phyloP scores from a whole-genome alignment of 768 basidiomycete genomes.

The Mycena latifolia region DNA sequence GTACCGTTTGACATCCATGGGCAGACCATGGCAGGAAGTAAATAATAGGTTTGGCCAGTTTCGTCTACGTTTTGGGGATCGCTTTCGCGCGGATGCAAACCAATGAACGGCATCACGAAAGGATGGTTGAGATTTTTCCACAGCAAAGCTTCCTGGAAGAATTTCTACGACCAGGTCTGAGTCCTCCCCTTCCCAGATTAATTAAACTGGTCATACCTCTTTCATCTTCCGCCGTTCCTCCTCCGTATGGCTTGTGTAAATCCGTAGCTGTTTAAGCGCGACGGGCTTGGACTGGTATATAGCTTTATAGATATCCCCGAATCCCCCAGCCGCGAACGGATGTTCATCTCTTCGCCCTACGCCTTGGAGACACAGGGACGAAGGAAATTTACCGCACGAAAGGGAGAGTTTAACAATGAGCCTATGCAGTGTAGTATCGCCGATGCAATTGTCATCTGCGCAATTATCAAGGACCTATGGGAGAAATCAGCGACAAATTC shows the following conservation, averaged over 20 bases:
- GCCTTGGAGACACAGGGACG: slow-evolving; percentile 24
- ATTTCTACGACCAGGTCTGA: slow-evolving; percentile 12
- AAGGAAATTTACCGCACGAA: slow-evolving; percentile 20
- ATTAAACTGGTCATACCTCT: not conserved
- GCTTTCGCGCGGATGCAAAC: slow-evolving; percentile 10
- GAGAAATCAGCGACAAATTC: not conserved
- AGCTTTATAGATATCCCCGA: slow-evolving; percentile 30
- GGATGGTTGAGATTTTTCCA: slow-evolving; percentile 34
- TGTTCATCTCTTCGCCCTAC: slow-evolving; percentile 8
- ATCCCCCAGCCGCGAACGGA: slow-evolving; percentile 27
- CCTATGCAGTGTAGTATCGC: slow-evolving; percentile 19
- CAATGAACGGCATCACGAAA: slow-evolving; percentile 33
- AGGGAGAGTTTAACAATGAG: slow-evolving; percentile 27
- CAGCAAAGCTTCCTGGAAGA: slow-evolving; percentile 34
- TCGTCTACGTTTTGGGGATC: not conserved
- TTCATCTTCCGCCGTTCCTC: slow-evolving; percentile 4
- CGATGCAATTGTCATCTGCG: not conserved
- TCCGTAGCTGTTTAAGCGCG: slow-evolving; percentile 32
- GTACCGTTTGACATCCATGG: slow-evolving; percentile 35
- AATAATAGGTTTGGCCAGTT: not conserved
- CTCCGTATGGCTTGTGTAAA: slow-evolving; percentile 6
- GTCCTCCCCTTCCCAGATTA: not conserved
- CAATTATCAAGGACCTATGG: slow-evolving; percentile 22
- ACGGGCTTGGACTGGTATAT: slow-evolving; percentile 23
- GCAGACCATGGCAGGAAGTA: slow-evolving; percentile 24